Evolutionary conservation across 2,329 filamentous ascomycete species (phyloP), one percentile per base, ranked within the genome.

Genomic region (Myriosclerotinia curreyana): DNA sequence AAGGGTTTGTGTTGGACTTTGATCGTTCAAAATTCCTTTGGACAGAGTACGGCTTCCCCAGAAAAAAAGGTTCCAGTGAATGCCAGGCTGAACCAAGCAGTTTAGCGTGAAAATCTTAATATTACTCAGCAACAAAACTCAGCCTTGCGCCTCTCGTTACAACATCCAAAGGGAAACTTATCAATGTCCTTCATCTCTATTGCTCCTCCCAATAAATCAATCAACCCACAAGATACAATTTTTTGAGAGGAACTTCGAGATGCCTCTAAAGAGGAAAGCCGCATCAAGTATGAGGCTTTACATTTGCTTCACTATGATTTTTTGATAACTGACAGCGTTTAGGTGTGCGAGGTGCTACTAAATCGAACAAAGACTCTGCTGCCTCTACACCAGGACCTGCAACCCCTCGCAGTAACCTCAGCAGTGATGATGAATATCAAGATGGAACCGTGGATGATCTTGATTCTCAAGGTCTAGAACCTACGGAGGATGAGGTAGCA

Each of bases 231-330:
- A 25, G 62, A 17, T 22, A 52, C 8, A 60, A 65, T 68, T 66
- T 69, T 66, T 67, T 60, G 62, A 71, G 28, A 65, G 60, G 67
- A 65, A 60, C 58, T 60, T 68, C 65, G 74, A 69, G 65, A 91
- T 92, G 89, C 84, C 88, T 68, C 80, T 82, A 22, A 92, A 92
- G 78, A 83, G 88, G 74, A 91, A 91, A 79, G 88, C 88, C 66
- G 72, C 79, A 69, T 77, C 79, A 61, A 79, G 80, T 81, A 79
- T 76, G 76, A 64, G 69, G 69, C 69, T 70, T 67, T 64, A 25
- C 20, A 42, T 65, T 67, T 71, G 68, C 69, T 73, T 60, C 66
- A 69, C 54, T 58, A 54, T 50, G 61, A 66, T 62, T 55, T 64
- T 63, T 69, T 70, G 61, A 66, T 73, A 62, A 75, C 75, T 77